A percentile compares a stretch with the other conserved stretches of the same genome.
Conservation (phyloP, 2,329 filamentous ascomycete genomes). For the Diaporthe helianthi region DNA sequence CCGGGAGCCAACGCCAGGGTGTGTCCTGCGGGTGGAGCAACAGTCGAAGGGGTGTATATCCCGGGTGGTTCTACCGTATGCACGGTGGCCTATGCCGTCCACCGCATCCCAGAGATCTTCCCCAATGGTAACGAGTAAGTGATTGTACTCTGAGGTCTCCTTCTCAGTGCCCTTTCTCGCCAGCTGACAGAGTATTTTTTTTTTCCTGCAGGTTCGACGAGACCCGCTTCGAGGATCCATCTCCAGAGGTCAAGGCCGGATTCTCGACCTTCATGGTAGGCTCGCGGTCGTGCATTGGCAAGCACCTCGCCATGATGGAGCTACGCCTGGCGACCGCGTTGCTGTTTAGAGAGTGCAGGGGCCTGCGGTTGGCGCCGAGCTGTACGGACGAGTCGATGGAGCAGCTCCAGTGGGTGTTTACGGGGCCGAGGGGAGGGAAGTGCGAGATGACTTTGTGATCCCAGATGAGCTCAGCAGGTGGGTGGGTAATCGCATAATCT, state of each 20-base stretch:
- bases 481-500: background rate
- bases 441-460: constrained; percentile 34
- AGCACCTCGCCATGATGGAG: constrained; percentile 59
- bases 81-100: constrained; percentile 46
- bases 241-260: constrained; percentile 49
- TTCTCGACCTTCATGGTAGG: constrained; percentile 60
- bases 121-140: constrained; percentile 41
- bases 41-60: constrained; percentile 42
- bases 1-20: constrained; percentile 41
- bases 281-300: constrained; percentile 58
- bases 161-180: background rate
- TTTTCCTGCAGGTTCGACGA: constrained; percentile 37
- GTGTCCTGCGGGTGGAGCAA: constrained; percentile 41
- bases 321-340: constrained; percentile 53
- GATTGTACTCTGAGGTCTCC: background rate
- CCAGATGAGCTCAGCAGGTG: background rate
- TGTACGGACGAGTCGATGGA: constrained; percentile 36
- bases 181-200: background rate
- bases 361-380: constrained; percentile 26
- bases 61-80: constrained; percentile 43
- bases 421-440: constrained; percentile 31
- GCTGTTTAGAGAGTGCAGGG: constrained; percentile 49
- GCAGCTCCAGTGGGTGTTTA: constrained; percentile 33
- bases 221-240: constrained; percentile 43
- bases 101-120: constrained; percentile 45